These are phyloP conservation scores for Raffaelea albimanens DNA, from an alignment of 2,329 filamentous ascomycete species.

Conservation along the genomic window DNA sequence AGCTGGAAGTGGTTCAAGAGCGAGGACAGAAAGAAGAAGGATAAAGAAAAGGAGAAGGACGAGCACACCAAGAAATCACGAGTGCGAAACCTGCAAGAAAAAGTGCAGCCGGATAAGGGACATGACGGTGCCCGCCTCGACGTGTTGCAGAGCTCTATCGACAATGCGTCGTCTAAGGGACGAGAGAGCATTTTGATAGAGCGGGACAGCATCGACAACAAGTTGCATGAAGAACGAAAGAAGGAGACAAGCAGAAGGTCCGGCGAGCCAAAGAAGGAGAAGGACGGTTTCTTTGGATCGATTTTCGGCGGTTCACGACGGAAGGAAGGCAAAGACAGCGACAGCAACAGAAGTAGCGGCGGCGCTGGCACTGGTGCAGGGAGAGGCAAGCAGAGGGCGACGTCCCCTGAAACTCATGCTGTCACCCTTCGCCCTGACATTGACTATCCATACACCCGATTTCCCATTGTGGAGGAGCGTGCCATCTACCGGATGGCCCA, in stretches of 20 bases:
- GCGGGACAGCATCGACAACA: constrained; percentile 61
- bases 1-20: constrained; percentile 78
- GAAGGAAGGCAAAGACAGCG: constrained; percentile 67
- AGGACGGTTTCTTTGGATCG: constrained; percentile 81
- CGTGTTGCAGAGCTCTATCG: constrained; percentile 78
- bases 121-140: constrained; percentile 80
- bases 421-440: constrained; percentile 73
- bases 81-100: constrained; percentile 44
- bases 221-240: constrained; percentile 71
- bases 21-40: constrained; percentile 66
- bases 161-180: constrained; percentile 52
- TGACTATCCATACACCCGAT: constrained; percentile 93
- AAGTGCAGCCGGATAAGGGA: constrained; percentile 33
- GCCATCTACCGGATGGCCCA: constrained; percentile 98
- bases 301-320: constrained; percentile 88
- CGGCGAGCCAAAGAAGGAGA: constrained; percentile 75
- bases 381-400: constrained; percentile 62
- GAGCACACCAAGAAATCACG: constrained; percentile 51
- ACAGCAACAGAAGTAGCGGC: constrained; percentile 51
- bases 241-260: constrained; percentile 70
- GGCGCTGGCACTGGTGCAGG: constrained; percentile 44
- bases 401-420: constrained; percentile 70
- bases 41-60: constrained; percentile 50
- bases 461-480: constrained; percentile 88
- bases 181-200: constrained; percentile 81